phyloP scores from a whole-genome alignment of 306 rosid genomes.

The Inga laurina region DNA sequence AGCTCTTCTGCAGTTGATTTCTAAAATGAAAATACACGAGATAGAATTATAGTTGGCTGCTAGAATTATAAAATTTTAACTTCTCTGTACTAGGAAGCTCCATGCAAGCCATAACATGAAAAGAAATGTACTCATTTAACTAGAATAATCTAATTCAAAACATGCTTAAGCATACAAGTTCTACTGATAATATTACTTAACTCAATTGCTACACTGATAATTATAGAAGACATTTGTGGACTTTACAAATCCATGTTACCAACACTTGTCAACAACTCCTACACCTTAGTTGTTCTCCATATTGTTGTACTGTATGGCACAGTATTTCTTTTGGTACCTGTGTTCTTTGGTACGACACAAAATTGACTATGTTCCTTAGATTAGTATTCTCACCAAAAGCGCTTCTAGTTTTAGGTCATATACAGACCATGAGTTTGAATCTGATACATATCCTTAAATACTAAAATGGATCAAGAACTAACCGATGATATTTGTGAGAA shows the following conservation, averaged over 20 bases:
- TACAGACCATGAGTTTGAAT: constrained; percentile 19
- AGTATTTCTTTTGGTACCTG: not conserved
- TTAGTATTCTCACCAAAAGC: constrained; percentile 18
- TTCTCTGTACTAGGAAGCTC: not conserved
- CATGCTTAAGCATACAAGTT: constrained; percentile 22
- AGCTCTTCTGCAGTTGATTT: constrained; percentile 85
- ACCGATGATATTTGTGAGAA: constrained; percentile 95
- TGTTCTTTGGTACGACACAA: not conserved
- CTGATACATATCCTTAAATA: constrained; percentile 21
- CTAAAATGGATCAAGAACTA: constrained; percentile 42
- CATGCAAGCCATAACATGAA: not conserved
- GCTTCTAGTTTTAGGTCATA: not conserved
- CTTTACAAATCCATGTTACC: constrained; percentile 12
- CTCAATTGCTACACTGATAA: constrained; percentile 8
- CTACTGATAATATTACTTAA: constrained; percentile 10
- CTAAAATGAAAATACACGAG: constrained; percentile 40
- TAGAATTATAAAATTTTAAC: constrained; percentile 1
- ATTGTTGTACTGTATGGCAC: not conserved
- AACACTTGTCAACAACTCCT: constrained; percentile 10
- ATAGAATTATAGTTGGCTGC: constrained; percentile 5
- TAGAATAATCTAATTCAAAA: constrained; percentile 20
- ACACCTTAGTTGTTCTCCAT: constrained; percentile 12
- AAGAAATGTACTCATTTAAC: constrained; percentile 1
- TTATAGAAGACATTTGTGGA: constrained; percentile 5
- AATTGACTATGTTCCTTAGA: constrained; percentile 5